Conservation (phyloP, 345 rosid species). For the Orychophragmus violaceus region DNA sequence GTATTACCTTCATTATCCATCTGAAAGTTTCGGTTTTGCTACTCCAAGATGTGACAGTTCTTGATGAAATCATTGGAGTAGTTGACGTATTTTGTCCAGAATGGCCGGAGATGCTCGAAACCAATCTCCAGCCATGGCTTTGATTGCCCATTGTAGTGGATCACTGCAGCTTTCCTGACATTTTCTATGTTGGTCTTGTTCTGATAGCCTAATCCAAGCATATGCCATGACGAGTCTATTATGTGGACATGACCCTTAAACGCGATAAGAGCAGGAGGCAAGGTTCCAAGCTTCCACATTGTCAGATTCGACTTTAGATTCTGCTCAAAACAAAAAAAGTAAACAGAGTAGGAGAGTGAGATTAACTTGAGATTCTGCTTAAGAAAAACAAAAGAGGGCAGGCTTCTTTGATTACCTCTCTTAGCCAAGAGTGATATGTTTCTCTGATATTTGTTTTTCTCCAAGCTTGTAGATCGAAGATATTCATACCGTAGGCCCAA, state of each 20-base stretch:
- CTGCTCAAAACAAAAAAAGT: constrained; percentile 35
- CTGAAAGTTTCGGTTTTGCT: constrained; percentile 33
- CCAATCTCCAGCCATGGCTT: constrained; percentile 98
- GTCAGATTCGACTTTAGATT: constrained; percentile 83
- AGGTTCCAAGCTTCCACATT: constrained; percentile 97
- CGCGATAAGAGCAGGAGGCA: constrained; percentile 95
- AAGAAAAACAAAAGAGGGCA: background rate
- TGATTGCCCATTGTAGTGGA: constrained; percentile 93
- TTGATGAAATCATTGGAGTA: constrained; percentile 85
- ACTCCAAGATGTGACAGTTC: constrained; percentile 90
- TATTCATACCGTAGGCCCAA: constrained; percentile 99
- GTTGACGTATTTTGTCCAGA: constrained; percentile 88
- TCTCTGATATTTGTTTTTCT: constrained; percentile 79
- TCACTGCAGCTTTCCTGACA: constrained; percentile 77
- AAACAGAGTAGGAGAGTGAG: background rate
- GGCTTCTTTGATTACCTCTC: constrained; percentile 50
- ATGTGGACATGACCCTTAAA: constrained; percentile 80
- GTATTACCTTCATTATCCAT: constrained; percentile 11
- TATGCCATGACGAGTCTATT: constrained; percentile 86
- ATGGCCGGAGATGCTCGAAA: constrained; percentile 94
- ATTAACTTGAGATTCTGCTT: constrained; percentile 2
- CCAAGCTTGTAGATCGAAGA: constrained; percentile 90
- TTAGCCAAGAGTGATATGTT: constrained; percentile 89
- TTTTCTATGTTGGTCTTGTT: constrained; percentile 55
- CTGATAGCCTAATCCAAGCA: constrained; percentile 98